Conservation (phyloP, 352 stramenopile species). For the Elongisporangium anandrum region DNA sequence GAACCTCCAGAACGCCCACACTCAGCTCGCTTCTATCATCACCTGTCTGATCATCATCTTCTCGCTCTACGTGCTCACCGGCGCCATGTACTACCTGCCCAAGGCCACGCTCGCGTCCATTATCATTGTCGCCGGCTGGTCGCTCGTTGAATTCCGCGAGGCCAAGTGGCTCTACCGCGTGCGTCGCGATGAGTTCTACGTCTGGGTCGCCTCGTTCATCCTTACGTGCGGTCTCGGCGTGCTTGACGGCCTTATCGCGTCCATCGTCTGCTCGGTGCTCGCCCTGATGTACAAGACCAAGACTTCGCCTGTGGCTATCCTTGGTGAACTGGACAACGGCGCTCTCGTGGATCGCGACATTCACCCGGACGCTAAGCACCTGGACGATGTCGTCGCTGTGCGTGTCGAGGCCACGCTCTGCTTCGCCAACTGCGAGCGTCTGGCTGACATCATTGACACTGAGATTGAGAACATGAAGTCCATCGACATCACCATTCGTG, state of each 20-base stretch:
- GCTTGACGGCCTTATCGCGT: slow-evolving; percentile 39
- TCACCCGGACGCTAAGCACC: slow-evolving; percentile 14
- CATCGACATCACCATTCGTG: slow-evolving; percentile 19
- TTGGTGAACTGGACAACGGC: slow-evolving; percentile 34
- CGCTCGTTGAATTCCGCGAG: slow-evolving; percentile 85
- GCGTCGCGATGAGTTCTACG: slow-evolving; percentile 51
- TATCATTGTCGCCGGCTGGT: slow-evolving; percentile 87
- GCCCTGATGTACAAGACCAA: slow-evolving; percentile 59
- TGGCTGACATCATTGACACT: slow-evolving; percentile 26
- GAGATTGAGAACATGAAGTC: slow-evolving; percentile 29
- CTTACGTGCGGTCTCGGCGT: slow-evolving; percentile 45
- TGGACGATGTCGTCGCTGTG: slow-evolving; percentile 31
- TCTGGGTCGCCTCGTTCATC: slow-evolving; percentile 46
- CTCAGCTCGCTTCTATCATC: slow-evolving; percentile 78
- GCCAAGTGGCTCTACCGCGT: slow-evolving; percentile 77
- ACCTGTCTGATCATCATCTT: slow-evolving; percentile 79
- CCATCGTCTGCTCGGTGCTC: slow-evolving; percentile 49
- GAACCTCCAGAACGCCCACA: slow-evolving; percentile 83
- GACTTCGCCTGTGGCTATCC: slow-evolving; percentile 24
- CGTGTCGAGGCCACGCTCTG: slow-evolving; percentile 52
- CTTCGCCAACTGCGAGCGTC: slow-evolving; percentile 55
- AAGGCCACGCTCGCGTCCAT: slow-evolving; percentile 73
- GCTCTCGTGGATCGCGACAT: slow-evolving; percentile 29
- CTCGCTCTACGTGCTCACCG: slow-evolving; percentile 78
- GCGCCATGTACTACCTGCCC: slow-evolving; percentile 82